phyloP scores from a whole-genome alignment of 352 stramenopile species.

The Globisporangium echinulatum region DNA sequence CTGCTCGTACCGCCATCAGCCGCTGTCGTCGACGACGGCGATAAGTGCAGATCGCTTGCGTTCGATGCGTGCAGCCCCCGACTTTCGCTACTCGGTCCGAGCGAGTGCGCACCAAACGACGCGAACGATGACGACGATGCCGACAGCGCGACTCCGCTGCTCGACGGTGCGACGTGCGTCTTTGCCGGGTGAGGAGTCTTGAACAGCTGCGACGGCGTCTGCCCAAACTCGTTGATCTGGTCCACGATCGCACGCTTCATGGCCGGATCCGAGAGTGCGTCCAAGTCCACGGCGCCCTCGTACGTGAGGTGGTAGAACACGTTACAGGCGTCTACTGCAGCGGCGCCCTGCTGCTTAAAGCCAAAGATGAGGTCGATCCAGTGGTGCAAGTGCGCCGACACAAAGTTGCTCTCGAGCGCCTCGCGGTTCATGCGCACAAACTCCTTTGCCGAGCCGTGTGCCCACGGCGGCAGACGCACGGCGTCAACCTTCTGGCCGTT shows the following conservation, averaged over 20 bases:
- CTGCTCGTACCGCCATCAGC: conserved; percentile 6
- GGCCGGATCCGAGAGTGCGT: conserved; percentile 56
- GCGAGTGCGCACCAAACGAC: not conserved
- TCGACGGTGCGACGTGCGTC: not conserved
- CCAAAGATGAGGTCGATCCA: conserved; percentile 99
- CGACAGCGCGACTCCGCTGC: not conserved
- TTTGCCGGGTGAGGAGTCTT: conserved; percentile 65
- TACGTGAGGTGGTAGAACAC: conserved; percentile 99
- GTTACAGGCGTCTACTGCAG: conserved; percentile 93
- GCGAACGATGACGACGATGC: not conserved
- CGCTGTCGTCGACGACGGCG: not conserved
- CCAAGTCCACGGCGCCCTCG: conserved; percentile 95
- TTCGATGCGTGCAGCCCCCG: not conserved
- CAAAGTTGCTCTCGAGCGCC: conserved; percentile 94
- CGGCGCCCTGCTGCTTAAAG: conserved; percentile 91
- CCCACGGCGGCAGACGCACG: conserved; percentile 92
- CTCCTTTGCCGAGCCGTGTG: conserved; percentile 87
- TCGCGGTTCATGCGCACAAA: conserved; percentile 95
- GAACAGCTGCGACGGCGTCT: conserved; percentile 95
- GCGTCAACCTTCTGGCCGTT: conserved; percentile 83
- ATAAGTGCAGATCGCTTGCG: not conserved
- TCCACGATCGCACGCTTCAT: conserved; percentile 85
- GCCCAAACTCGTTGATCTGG: conserved; percentile 98
- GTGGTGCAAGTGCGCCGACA: conserved; percentile 93
- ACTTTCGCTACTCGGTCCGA: conserved; percentile 3